Base-by-base conservation (phyloP, 768 basidiomycete species). In the Rhizopogon vinicolor region DNA sequence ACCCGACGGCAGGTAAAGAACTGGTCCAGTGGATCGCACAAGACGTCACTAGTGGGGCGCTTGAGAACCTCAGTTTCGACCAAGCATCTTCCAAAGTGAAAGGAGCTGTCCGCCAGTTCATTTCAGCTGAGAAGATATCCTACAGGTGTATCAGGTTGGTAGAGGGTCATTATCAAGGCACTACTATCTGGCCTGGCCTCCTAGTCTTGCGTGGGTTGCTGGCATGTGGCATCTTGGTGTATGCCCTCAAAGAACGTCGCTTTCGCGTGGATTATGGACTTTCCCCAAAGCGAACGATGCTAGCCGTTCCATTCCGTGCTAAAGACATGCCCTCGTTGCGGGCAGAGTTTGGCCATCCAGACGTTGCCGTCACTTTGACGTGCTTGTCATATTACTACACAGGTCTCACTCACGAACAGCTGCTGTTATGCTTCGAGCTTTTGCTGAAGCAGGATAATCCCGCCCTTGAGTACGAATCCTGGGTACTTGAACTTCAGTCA, bases 201-300 rank as follows among this genome's bases (percentile, higher is more conserved):
- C 52, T 75, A 7, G 56, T 73, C 2, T 51, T 75, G 6, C 74
- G 75, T 2, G 74, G 74, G 4, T 63, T 75, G 19, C 46, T 74
- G 29, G 62, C 65, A 7, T 58, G 58, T 0, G 73, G 70, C 0
- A 68, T 74, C 14, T 59, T 74, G 2, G 35, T 66, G 14, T 67
- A 65, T 44, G 65, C 60, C 5, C 58, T 74, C 25, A 64, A 44
- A 41, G 72, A 74, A 2, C 70, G 69, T 19, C 62, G 22, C 22
- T 22, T 22, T 22, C 22, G 22, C 22, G 22, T 22, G 22, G 22
- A 22, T 22, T 22, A 22, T 22, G 22, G 22, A 22, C 22, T 22
- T 22, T 22, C 22, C 22, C 22, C 22, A 22, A 22, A 22, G 22
- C 22, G 22, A 22, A 22, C 22, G 22, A 22, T 22, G 22, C 22